A percentile compares a stretch with the other conserved stretches of the same genome.
Evolutionary conservation across 768 basidiomycete genomes (phyloP).

Genomic region (Leccinum sublutescens): DNA sequence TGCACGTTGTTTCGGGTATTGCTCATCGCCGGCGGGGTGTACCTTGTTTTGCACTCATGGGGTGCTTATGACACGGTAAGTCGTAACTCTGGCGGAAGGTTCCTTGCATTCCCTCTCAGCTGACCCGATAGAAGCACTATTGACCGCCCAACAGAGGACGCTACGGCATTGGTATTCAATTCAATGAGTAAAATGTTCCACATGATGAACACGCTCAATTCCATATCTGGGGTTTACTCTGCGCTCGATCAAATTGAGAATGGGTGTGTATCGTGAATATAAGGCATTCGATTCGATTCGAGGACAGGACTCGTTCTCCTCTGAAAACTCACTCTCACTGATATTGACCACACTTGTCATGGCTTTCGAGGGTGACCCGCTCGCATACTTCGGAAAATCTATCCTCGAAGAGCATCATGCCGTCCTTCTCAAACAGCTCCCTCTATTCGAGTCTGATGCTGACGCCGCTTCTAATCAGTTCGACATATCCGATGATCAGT

Average conservation of each 20-base stretch:
- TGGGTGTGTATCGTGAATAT: not conserved
- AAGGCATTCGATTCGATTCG: not conserved
- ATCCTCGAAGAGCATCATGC: constrained; percentile 16
- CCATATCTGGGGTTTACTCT: not conserved
- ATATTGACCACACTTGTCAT: not conserved
- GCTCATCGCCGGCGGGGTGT: not conserved
- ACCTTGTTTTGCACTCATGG: not conserved
- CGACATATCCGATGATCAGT: not conserved
- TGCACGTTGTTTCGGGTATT: not conserved
- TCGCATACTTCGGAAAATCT: constrained; percentile 15
- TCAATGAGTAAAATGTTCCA: not conserved
- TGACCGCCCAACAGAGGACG: not conserved
- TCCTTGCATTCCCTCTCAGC: not conserved
- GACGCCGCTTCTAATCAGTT: not conserved
- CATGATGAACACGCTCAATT: not conserved
- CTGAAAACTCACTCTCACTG: not conserved
- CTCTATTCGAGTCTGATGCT: not conserved
- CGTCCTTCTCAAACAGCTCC: constrained; percentile 7
- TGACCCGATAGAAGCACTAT: not conserved
- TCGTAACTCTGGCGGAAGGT: not conserved
- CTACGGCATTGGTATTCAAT: not conserved
- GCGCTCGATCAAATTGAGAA: not conserved
- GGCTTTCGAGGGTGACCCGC: constrained; percentile 18
- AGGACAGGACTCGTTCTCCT: not conserved
- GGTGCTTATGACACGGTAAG: not conserved